Conservation (phyloP, 75 land plant species). For the Cupressus sempervirens region DNA sequence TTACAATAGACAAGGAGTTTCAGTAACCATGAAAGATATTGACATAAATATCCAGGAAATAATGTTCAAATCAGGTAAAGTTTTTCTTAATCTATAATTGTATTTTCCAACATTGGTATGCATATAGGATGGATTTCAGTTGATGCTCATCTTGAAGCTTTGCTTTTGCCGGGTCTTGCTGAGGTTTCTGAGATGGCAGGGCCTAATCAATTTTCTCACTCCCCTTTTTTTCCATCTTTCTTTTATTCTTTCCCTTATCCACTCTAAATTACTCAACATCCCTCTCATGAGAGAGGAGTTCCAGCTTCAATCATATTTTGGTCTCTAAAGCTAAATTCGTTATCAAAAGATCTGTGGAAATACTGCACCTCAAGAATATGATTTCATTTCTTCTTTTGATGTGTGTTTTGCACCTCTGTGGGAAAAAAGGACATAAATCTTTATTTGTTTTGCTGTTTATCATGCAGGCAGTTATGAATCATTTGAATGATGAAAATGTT, state of each 20-base stretch:
- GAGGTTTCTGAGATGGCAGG: too few species aligned
- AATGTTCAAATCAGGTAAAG: neutral
- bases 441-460: neutral
- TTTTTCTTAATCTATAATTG: neutral
- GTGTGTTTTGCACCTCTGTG: neutral
- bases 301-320: neutral
- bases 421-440: neutral
- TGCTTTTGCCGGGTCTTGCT: too few species aligned
- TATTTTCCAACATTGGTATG: neutral
- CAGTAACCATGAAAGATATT: neutral
- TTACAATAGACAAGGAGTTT: neutral
- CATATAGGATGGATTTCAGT: neutral
- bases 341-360: neutral
- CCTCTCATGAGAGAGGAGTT: neutral
- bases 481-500: slow-evolving; percentile 69
- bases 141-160: too few species aligned
- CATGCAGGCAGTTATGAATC: slow-evolving; percentile 81
- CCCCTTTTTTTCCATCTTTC: too few species aligned
- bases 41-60: neutral
- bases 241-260: too few species aligned
- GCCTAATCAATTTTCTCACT: too few species aligned
- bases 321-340: neutral
- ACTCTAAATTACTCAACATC: too few species aligned
- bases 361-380: neutral
- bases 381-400: neutral